phyloP scores from a whole-genome alignment of 2,329 filamentous ascomycete genomes.

The Lachnellula suecica region DNA sequence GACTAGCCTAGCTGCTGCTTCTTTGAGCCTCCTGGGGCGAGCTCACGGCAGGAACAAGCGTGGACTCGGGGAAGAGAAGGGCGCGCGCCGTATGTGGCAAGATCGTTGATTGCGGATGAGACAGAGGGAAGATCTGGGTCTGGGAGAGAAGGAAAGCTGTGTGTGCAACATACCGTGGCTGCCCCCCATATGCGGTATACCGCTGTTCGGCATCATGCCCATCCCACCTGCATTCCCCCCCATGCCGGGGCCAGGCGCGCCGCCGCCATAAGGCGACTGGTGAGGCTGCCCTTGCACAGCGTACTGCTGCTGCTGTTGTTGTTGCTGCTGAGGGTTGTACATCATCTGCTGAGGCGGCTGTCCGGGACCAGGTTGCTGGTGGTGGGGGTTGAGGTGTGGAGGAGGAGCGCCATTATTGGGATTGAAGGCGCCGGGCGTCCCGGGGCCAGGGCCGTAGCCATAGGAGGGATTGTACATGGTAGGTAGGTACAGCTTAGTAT shows the following conservation, averaged over 20 bases:
- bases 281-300: slow-evolving; percentile 19
- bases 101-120: too few relatives aligned
- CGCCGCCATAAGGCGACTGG: slow-evolving; percentile 28
- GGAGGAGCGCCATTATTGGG: slow-evolving; percentile 13
- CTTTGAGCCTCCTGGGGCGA: slow-evolving; percentile 9
- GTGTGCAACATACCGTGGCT: slow-evolving; percentile 33
- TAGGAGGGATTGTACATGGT: slow-evolving; percentile 19
- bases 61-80: slow-evolving; percentile 2
- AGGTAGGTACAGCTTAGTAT: neutral
- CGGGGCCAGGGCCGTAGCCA: slow-evolving; percentile 13
- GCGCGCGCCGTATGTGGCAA: slow-evolving; percentile 8
- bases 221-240: slow-evolving; percentile 29
- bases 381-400: slow-evolving; percentile 2
- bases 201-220: slow-evolving; percentile 58
- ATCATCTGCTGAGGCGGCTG: slow-evolving; percentile 2
- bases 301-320: slow-evolving; percentile 40
- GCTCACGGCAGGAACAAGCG: neutral
- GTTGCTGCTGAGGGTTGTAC: slow-evolving; percentile 45
- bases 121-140: neutral
- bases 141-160: slow-evolving; percentile 5
- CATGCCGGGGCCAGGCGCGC: slow-evolving; percentile 25
- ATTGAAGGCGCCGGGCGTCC: slow-evolving; percentile 12
- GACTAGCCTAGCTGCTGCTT: slow-evolving; percentile 1
- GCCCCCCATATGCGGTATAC: slow-evolving; percentile 33
- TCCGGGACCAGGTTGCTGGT: slow-evolving; percentile 2